Conservation (phyloP, 2,329 filamentous ascomycete genomes). For the Elsinoe australis region DNA sequence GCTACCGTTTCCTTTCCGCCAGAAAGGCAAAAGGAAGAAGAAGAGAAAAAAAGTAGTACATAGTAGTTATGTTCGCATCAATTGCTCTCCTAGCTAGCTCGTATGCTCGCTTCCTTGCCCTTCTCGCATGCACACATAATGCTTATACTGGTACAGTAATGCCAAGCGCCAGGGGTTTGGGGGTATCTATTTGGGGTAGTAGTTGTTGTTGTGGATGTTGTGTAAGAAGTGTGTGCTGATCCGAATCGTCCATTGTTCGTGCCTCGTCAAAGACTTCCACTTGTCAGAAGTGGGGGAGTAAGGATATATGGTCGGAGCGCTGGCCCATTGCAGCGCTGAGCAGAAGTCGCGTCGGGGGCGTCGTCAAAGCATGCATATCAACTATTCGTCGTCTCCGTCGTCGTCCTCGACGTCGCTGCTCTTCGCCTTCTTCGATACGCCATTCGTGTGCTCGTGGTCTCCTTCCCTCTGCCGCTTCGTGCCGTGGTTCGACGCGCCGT, state of each 20-base stretch:
- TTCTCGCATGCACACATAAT: neutral
- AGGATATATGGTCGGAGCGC: neutral
- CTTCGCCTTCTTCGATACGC: conserved; percentile 9
- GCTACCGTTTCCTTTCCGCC: neutral
- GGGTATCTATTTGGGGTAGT: neutral
- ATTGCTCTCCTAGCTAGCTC: too few species aligned
- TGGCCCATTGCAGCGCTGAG: neutral
- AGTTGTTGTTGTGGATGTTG: neutral
- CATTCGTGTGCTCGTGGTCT: conserved; percentile 5
- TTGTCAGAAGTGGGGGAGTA: neutral
- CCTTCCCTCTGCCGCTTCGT: conserved; percentile 4
- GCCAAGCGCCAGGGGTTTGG: neutral
- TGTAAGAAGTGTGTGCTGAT: too few species aligned
- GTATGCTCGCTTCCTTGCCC: neutral
- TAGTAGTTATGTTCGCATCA: too few species aligned
- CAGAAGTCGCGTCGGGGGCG: neutral
- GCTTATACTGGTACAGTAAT: neutral
- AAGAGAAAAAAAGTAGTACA: neutral
- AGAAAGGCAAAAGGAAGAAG: neutral
- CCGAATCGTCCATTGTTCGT: too few species aligned
- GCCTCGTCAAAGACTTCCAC: too few species aligned
- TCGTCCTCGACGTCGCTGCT: conserved; percentile 13
- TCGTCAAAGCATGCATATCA: neutral
- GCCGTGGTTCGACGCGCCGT: conserved; percentile 5
- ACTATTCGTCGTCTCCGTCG: conserved; percentile 41